Evolutionary conservation across 108 stramenopile genomes (phyloP), one percentile per base, ranked within the genome.

Genomic region (Skeletonema tropicum): DNA sequence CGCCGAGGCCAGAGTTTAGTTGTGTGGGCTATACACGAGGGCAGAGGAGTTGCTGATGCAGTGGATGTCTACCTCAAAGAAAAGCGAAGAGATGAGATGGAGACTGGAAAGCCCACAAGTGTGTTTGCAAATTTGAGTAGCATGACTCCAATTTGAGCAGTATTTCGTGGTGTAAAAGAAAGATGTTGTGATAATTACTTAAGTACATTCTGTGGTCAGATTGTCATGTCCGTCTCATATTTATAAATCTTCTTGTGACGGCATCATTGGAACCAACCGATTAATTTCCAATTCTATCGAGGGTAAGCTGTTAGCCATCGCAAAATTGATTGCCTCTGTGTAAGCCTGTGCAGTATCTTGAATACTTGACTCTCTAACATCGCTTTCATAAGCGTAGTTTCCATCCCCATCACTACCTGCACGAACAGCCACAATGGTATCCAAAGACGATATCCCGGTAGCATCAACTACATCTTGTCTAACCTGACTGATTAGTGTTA

Each of bases 1-100:
- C 91, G 98, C 60, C 88, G 98, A 30, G 97, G 98, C 14, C 98
- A 99, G 86, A 89, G 88, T 45, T 85, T 98, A 67, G 98, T 98
- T 58, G 98, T 98, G 13, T 98, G 98, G 98, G 98, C 98, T 33
- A 98, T 98, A 82, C 92, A 98, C 73, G 98, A 98, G 79, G 98
- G 98, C 17, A 90, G 98, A 64, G 98, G 98, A 31, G 93, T 92
- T 14, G 98, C 98, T 12, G 93, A 92, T 63, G 84, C 94, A 3
- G 87, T 87, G 23, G 80, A 97, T 71, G 58, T 84, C 8, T 98
- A 96, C 76, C 80, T 97, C 57, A 71, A 82, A 69, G 79, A 89
- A 70, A 93, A 94, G 82, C 83, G 89, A 42, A 77, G 85, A 39
- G 89, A 87, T 52, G 83, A 88, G 39, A 15, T 74, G 29, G 69